These are phyloP conservation scores for Myotisia sp. DNA, from an alignment of 2,329 filamentous ascomycete genomes.

Conservation along the genomic window DNA sequence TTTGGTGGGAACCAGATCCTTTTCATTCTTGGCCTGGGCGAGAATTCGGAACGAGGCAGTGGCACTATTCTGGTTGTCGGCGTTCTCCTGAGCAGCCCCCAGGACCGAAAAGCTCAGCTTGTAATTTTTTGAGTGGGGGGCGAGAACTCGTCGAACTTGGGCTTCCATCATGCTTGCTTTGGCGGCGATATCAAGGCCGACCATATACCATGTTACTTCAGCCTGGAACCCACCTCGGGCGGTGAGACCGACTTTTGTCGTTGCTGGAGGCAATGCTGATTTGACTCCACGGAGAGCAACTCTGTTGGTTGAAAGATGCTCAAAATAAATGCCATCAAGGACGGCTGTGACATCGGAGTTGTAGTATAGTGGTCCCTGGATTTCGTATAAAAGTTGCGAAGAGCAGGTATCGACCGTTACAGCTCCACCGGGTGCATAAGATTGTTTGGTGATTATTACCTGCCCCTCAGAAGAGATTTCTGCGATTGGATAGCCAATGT, in stretches of 20 bases:
- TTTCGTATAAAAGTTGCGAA: constrained; percentile 41
- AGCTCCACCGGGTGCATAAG: constrained; percentile 25
- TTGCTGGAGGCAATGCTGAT: constrained; percentile 32
- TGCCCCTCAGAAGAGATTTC: constrained; percentile 30
- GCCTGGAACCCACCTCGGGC: constrained; percentile 35
- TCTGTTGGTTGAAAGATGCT: constrained; percentile 36
- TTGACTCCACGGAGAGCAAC: constrained; percentile 37
- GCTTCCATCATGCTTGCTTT: constrained; percentile 35
- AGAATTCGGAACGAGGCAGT: constrained; percentile 32
- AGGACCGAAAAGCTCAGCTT: constrained; percentile 21
- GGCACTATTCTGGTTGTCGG: constrained; percentile 29
- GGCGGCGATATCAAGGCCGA: constrained; percentile 31
- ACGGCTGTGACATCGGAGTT: constrained; percentile 44
- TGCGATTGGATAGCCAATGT: constrained; percentile 35
- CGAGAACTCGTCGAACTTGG: constrained; percentile 29
- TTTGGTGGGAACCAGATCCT: constrained; percentile 19
- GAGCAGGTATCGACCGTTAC: constrained; percentile 38
- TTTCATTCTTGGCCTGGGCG: constrained; percentile 32
- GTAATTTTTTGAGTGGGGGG: constrained; percentile 21
- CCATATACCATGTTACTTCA: constrained; percentile 32
- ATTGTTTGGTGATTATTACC: constrained; percentile 33
- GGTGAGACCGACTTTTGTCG: constrained; percentile 38
- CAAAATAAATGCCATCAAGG: constrained; percentile 38
- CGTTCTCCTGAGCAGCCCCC: constrained; percentile 21
- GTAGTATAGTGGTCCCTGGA: constrained; percentile 43